A percentile compares a stretch with the other conserved stretches of the same genome.
Evolutionary conservation across 495 filamentous ascomycete genomes (phyloP).

Genomic region (Penicillium canariense): DNA sequence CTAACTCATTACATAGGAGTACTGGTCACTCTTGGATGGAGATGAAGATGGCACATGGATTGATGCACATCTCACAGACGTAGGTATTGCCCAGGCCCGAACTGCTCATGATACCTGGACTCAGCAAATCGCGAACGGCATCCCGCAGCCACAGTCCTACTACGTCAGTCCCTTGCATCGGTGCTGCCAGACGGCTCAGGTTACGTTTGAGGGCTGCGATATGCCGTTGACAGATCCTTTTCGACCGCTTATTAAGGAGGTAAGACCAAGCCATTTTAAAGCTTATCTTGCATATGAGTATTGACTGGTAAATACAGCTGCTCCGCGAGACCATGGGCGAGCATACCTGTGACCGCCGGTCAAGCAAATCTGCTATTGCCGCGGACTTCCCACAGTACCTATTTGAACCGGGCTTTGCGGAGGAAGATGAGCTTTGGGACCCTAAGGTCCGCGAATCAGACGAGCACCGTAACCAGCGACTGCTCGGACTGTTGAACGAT

Average conservation of each 20-base stretch:
- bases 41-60: constrained; percentile 66
- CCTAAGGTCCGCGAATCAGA: constrained; percentile 53
- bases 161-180: constrained; percentile 75
- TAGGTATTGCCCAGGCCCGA: constrained; percentile 63
- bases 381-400: constrained; percentile 56
- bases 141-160: constrained; percentile 64
- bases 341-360: constrained; percentile 80
- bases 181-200: constrained; percentile 62
- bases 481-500: constrained; percentile 57
- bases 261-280: constrained; percentile 6
- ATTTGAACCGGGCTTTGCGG: constrained; percentile 63
- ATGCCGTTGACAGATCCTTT: constrained; percentile 54
- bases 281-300: background rate
- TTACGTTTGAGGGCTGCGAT: constrained; percentile 58
- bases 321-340: constrained; percentile 71
- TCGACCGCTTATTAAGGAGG: constrained; percentile 66
- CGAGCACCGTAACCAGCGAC: constrained; percentile 53
- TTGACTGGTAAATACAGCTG: constrained; percentile 24
- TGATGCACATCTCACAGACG: constrained; percentile 66
- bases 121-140: constrained; percentile 48
- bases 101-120: constrained; percentile 64
- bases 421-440: constrained; percentile 60
- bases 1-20: constrained; percentile 41
- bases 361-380: constrained; percentile 55
- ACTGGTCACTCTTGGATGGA: constrained; percentile 72